phyloP scores from a whole-genome alignment of 2,329 filamentous ascomycete species.

The Trichoderma arundinaceum region DNA sequence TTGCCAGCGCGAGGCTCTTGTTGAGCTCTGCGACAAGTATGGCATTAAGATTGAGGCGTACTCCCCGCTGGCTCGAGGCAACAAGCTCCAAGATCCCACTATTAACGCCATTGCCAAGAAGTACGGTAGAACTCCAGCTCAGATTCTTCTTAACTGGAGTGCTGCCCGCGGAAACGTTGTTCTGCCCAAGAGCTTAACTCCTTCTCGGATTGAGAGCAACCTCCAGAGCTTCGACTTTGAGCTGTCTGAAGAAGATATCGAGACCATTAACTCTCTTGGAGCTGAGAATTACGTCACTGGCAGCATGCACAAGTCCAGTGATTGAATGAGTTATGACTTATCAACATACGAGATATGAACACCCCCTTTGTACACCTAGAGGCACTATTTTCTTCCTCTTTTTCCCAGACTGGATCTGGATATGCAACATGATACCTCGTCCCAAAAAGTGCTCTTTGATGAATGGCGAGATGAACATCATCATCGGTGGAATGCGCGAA shows the following conservation, averaged over 20 bases:
- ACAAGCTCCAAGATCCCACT: conserved; percentile 59
- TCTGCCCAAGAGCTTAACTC: conserved; percentile 73
- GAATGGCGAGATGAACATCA: not conserved
- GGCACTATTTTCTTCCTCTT: not conserved
- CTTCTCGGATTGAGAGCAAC: conserved; percentile 70
- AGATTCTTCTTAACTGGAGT: conserved; percentile 80
- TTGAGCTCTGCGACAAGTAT: conserved; percentile 62
- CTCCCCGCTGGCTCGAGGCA: conserved; percentile 54
- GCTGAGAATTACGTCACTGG: conserved; percentile 76
- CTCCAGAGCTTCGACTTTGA: conserved; percentile 65
- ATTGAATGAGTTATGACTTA: conserved; percentile 39
- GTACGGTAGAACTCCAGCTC: conserved; percentile 73
- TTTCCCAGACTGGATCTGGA: conserved; percentile 1
- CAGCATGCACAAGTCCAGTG: conserved; percentile 49
- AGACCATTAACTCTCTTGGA: conserved; percentile 48
- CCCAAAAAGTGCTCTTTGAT: not conserved
- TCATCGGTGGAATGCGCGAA: not conserved
- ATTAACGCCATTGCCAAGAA: conserved; percentile 69
- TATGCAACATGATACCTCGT: conserved; percentile 11
- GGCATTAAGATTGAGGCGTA: conserved; percentile 64
- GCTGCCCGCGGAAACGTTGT: conserved; percentile 76
- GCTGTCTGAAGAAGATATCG: conserved; percentile 66
- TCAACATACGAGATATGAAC: not conserved
- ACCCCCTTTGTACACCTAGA: not conserved
- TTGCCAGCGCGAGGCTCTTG: conserved; percentile 64